These are phyloP conservation scores for Sicyos baderoa DNA, from an alignment of 306 rosid genomes.

Conservation along the genomic window DNA sequence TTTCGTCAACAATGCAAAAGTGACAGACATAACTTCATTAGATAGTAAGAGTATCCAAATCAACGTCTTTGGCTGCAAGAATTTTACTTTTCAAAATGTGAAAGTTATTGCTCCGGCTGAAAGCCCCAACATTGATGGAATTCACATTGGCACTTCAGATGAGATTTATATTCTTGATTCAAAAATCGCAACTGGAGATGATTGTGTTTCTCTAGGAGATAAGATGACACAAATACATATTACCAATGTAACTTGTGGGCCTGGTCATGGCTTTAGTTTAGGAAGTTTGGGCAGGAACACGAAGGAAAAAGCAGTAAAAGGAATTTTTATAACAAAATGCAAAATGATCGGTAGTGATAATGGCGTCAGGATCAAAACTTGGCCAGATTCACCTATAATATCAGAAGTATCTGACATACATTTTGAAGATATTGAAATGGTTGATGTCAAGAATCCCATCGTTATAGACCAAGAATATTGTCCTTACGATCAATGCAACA, in stretches of 20 bases:
- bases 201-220: conserved; percentile 45
- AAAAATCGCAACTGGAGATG: conserved; percentile 36
- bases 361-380: background rate
- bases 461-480: background rate
- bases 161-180: conserved; percentile 25
- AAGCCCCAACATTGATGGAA: background rate
- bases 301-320: conserved; percentile 24
- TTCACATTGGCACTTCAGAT: background rate
- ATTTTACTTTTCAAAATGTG: background rate
- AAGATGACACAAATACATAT: conserved; percentile 23
- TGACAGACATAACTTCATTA: background rate
- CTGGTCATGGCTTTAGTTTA: conserved; percentile 16
- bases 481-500: background rate
- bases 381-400: background rate
- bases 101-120: background rate
- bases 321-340: conserved; percentile 30
- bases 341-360: background rate
- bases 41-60: too few species aligned
- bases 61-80: background rate
- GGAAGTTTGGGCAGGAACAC: conserved; percentile 37
- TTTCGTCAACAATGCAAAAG: too few species aligned
- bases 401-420: background rate
- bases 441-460: background rate
- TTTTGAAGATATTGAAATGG: background rate
- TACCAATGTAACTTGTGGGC: conserved; percentile 29